Conservation (phyloP, 2,329 filamentous ascomycete species). For the Aspergillus pseudoterreus region DNA sequence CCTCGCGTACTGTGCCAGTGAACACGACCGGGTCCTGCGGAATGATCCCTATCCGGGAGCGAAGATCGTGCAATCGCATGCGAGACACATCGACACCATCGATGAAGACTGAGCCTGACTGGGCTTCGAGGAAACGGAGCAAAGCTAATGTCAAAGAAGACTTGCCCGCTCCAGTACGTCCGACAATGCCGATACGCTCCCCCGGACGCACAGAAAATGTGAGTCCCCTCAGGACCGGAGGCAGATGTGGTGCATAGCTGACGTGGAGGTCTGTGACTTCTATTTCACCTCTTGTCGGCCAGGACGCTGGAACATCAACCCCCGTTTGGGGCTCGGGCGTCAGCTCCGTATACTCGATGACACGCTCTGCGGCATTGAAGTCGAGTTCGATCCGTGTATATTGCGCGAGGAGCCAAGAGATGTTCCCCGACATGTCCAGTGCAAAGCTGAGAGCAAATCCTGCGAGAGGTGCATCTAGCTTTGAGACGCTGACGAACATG, state of each 20-base stretch:
- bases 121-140: conserved; percentile 72
- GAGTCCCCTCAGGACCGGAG: conserved; percentile 66
- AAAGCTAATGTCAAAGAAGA: conserved; percentile 71
- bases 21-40: conserved; percentile 79
- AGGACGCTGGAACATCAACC: conserved; percentile 63
- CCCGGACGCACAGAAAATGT: conserved; percentile 64
- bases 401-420: conserved; percentile 64
- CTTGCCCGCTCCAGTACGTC: conserved; percentile 74
- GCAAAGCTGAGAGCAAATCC: conserved; percentile 74
- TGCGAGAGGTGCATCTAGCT: conserved; percentile 66
- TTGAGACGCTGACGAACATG: conserved; percentile 59
- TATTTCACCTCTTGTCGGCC: conserved; percentile 69
- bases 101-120: conserved; percentile 63
- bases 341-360: conserved; percentile 70
- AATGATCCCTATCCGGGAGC: conserved; percentile 72
- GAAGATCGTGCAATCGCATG: conserved; percentile 64
- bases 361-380: conserved; percentile 73
- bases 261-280: conserved; percentile 70
- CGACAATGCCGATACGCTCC: conserved; percentile 71
- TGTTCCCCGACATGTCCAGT: conserved; percentile 61
- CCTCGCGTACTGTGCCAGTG: conserved; percentile 69
- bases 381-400: conserved; percentile 66
- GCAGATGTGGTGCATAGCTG: conserved; percentile 64
- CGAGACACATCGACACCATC: conserved; percentile 72
- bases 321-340: conserved; percentile 64